A percentile compares a stretch with the other conserved stretches of the same genome.
These are phyloP conservation scores for Taiozyma sp. DNA, from an alignment of 1,139 yeast species.

Conservation along the genomic window DNA sequence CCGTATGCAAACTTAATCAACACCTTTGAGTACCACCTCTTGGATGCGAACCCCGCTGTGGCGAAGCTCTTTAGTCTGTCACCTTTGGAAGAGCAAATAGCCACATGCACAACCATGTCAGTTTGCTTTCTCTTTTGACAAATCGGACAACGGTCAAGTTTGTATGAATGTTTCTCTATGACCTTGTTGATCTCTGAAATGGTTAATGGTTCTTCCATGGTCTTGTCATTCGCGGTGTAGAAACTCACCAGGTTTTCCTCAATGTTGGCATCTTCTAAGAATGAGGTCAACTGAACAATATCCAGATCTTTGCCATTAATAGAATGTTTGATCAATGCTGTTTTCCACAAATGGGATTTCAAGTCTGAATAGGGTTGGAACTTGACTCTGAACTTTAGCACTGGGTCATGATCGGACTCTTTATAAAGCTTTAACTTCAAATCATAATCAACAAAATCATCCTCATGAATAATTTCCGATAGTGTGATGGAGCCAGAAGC, in stretches of 20 bases:
- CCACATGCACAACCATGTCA: constrained; percentile 81
- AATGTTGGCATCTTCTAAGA: constrained; percentile 19
- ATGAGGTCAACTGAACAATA: constrained; percentile 20
- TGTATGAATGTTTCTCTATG: constrained; percentile 16
- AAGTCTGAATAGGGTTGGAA: constrained; percentile 66
- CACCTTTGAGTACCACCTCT: constrained; percentile 84
- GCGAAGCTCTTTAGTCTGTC: constrained; percentile 69
- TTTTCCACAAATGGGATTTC: constrained; percentile 68
- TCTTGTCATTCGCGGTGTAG: constrained; percentile 12
- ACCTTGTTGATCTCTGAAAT: constrained; percentile 56
- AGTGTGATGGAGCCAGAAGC: constrained; percentile 59
- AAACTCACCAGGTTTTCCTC: constrained; percentile 19
- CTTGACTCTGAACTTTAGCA: constrained; percentile 53
- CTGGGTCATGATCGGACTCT: constrained; percentile 42
- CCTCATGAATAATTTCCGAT: constrained; percentile 27
- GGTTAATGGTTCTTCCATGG: constrained; percentile 24
- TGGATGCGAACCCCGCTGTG: constrained; percentile 77
- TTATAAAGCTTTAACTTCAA: constrained; percentile 34
- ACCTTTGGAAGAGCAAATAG: constrained; percentile 82
- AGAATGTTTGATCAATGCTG: constrained; percentile 49
- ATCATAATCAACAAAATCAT: constrained; percentile 21
- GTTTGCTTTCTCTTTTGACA: constrained; percentile 59
- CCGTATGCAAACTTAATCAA: constrained; percentile 87
- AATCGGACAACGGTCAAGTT: constrained; percentile 55
- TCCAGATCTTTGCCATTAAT: constrained; percentile 25